These are phyloP conservation scores for Suillus bovinus DNA, from an alignment of 768 basidiomycete species.

Conservation along the genomic window DNA sequence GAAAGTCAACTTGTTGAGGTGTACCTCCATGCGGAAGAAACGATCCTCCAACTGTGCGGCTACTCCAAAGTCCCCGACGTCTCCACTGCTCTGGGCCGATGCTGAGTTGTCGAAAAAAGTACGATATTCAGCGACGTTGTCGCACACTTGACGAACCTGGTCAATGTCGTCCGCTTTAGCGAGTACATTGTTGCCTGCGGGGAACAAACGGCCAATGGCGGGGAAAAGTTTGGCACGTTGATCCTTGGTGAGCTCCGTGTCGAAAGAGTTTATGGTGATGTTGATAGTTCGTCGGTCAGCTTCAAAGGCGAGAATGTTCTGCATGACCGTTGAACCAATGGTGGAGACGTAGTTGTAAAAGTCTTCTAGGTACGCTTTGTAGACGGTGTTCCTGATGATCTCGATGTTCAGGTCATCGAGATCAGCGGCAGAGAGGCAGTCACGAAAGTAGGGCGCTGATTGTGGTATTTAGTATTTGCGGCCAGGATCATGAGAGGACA, in stretches of 20 bases:
- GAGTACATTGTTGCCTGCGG: constrained; percentile 92
- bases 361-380: constrained; percentile 98
- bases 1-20: constrained; percentile 92
- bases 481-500: constrained; percentile 13
- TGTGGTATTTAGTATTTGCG: constrained; percentile 1
- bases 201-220: constrained; percentile 88
- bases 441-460: constrained; percentile 91
- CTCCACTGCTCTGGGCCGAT: constrained; percentile 30
- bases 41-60: constrained; percentile 84
- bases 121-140: constrained; percentile 87
- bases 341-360: constrained; percentile 84
- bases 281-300: constrained; percentile 96
- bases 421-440: constrained; percentile 92
- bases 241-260: constrained; percentile 93
- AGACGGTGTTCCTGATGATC: constrained; percentile 98
- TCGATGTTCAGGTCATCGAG: constrained; percentile 99
- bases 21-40: constrained; percentile 93
- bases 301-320: constrained; percentile 89
- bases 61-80: constrained; percentile 45
- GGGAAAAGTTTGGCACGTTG: constrained; percentile 94
- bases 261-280: constrained; percentile 99
- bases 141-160: constrained; percentile 84
- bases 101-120: constrained; percentile 76
- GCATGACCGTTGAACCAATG: constrained; percentile 88
- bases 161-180: constrained; percentile 96